These are phyloP conservation scores for Corylus heterophylla DNA, from an alignment of 306 rosid genomes.

Conservation along the genomic window DNA sequence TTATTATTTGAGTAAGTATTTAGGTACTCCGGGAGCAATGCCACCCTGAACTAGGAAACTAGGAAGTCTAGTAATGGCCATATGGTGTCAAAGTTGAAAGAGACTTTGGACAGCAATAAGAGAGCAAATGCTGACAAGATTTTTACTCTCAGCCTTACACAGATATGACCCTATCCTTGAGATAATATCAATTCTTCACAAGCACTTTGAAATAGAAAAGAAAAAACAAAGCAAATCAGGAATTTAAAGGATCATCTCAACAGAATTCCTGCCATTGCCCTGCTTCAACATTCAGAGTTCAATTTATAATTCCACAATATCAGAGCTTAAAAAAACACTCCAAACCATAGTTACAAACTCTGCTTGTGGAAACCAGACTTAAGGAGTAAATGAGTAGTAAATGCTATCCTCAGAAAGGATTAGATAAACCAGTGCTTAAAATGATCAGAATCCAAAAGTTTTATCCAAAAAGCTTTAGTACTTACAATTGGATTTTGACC, in stretches of 20 bases:
- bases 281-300: neutral
- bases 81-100: neutral
- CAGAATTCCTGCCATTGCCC: neutral
- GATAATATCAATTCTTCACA: neutral
- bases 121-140: no score
- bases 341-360: neutral
- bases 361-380: slow-evolving; percentile 2
- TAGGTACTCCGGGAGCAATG: no score
- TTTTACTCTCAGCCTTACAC: no score
- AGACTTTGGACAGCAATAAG: neutral
- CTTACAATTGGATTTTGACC: slow-evolving; percentile 73
- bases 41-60: no score
- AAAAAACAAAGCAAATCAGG: neutral
- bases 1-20: neutral
- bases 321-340: neutral
- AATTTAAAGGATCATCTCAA: neutral
- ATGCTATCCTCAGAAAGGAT: neutral
- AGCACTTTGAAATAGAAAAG: neutral
- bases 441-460: neutral
- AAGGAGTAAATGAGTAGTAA: neutral
- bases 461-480: neutral
- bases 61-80: neutral
- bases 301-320: neutral
- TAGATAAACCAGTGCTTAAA: neutral
- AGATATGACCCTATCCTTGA: neutral